Base-by-base conservation (phyloP, 1,284 basidiomycete genomes). In the Austroboletus novae-zelandiae region DNA sequence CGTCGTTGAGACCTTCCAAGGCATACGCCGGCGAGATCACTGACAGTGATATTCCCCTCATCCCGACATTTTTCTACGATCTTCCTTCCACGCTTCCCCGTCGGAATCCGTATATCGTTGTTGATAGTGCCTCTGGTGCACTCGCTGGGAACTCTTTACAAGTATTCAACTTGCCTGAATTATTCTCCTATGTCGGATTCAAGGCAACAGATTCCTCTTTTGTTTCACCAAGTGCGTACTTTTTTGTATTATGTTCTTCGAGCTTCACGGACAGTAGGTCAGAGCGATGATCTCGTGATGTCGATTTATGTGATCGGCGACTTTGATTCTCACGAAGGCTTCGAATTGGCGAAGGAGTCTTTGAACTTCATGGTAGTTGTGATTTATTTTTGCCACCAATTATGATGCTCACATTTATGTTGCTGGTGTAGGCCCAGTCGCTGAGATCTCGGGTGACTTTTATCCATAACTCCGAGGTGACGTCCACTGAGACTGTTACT, bases 61-160 rank as follows among this genome's bases (percentile, higher is more conserved):
- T 94, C 43, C 71, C 82, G 11, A 87, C 78, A 6, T 91, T 87
- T 70, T 98, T 98, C 72, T 98, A 97, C 65, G 91, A 97, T 62
- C 78, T 94, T 3, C 89, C 93, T 0, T 80, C 79, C 0, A 84
- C 91, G 0, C 75, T 78, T 39, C 73, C 75, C 50, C 77, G 86
- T 23, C 74, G 96, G 14, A 97, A 93, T 65, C 71, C 69, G 25
- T 81, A 86, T 56, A 83, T 94, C 48, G 81, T 81, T 57, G 78
- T 83, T 1, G 68, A 77, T 5, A 43, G 20, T 14, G 45, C 53
- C 11, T 47, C 67, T 31, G 43, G 52, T 25, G 59, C 52, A 14
- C 50, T 39, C 4, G 54, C 52, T n/a, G 45, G 41, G n/a, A 48
- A 9, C 18, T 30, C 27, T 25, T 43, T 66, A 27, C 49, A 53